Conservation (phyloP, 2,329 filamentous ascomycete species). For the Byssothecium circinans region DNA sequence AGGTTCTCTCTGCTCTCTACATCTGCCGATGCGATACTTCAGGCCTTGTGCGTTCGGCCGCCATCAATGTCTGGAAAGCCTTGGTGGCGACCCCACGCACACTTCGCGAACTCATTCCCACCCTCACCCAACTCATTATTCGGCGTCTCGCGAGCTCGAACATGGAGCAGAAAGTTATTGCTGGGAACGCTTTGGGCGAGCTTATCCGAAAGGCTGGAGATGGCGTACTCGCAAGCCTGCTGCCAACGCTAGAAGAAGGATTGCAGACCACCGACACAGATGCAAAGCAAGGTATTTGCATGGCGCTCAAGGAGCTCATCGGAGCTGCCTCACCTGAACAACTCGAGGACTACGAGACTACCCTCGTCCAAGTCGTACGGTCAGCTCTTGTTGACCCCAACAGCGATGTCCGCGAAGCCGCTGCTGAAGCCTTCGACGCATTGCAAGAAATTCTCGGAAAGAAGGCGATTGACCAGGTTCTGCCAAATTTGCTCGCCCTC, state of each 20-base stretch:
- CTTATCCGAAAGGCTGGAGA: constrained; percentile 97
- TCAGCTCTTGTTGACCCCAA: constrained; percentile 89
- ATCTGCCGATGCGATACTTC: constrained; percentile 98
- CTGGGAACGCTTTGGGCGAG: constrained; percentile 93
- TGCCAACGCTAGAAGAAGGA: constrained; percentile 91
- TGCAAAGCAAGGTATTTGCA: constrained; percentile 94
- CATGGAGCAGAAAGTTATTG: constrained; percentile 98
- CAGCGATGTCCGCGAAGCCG: constrained; percentile 87
- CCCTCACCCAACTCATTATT: constrained; percentile 92
- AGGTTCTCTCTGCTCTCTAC: constrained; percentile 94
- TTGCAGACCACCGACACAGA: constrained; percentile 89
- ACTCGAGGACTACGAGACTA: constrained; percentile 92
- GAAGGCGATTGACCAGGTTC: constrained; percentile 89
- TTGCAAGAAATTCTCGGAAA: constrained; percentile 93
- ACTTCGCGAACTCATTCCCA: constrained; percentile 92
- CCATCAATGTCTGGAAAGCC: constrained; percentile 94
- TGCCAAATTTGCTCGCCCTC: constrained; percentile 89
- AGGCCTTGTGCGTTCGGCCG: constrained; percentile 83
- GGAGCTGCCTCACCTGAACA: constrained; percentile 84
- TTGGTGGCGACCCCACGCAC: constrained; percentile 88
- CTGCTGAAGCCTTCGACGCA: constrained; percentile 95
- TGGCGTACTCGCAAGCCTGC: constrained; percentile 80
- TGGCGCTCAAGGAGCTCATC: constrained; percentile 92
- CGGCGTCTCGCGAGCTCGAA: constrained; percentile 91
- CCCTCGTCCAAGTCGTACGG: constrained; percentile 89